phyloP scores from a whole-genome alignment of 345 rosid species.

The Firmiana major region DNA sequence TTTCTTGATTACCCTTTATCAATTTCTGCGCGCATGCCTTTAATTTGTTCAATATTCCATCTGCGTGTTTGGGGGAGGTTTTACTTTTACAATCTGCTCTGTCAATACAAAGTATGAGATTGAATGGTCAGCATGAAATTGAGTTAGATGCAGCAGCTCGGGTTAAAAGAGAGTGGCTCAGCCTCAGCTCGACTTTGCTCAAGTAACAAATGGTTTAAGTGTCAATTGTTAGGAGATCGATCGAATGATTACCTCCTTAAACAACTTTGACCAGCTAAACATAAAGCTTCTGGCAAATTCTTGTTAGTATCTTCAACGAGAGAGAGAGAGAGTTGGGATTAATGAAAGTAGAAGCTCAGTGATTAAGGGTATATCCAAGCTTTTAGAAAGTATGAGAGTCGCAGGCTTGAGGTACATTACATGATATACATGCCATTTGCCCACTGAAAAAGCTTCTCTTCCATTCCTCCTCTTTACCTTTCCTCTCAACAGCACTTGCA shows the following conservation, averaged over 20 bases:
- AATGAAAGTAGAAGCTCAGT: slow-evolving; percentile 35
- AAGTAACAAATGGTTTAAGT: not conserved
- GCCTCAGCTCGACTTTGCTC: not conserved
- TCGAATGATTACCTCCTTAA: not conserved
- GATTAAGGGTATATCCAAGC: slow-evolving; percentile 43
- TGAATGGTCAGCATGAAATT: not conserved
- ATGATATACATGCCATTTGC: slow-evolving; percentile 46
- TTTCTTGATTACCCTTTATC: slow-evolving; percentile 32
- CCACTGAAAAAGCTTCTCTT: slow-evolving; percentile 42
- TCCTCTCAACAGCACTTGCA: slow-evolving; percentile 23
- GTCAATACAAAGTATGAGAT: not conserved
- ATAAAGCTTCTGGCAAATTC: slow-evolving; percentile 4
- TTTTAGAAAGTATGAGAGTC: slow-evolving; percentile 51
- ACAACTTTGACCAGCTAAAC: slow-evolving; percentile 5
- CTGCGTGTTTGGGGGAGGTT: not conserved
- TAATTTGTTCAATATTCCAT: not conserved
- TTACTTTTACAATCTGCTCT: not conserved
- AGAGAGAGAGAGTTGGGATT: slow-evolving; percentile 29
- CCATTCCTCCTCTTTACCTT: slow-evolving; percentile 21
- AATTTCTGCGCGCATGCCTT: slow-evolving; percentile 44
- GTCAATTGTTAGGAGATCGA: slow-evolving; percentile 17
- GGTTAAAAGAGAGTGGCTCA: not conserved
- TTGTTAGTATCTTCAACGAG: slow-evolving; percentile 22
- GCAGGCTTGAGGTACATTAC: slow-evolving; percentile 39
- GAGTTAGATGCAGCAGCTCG: not conserved